These are phyloP conservation scores for Mycothermus thermophilus DNA, from an alignment of 495 filamentous ascomycete species.

Conservation along the genomic window DNA sequence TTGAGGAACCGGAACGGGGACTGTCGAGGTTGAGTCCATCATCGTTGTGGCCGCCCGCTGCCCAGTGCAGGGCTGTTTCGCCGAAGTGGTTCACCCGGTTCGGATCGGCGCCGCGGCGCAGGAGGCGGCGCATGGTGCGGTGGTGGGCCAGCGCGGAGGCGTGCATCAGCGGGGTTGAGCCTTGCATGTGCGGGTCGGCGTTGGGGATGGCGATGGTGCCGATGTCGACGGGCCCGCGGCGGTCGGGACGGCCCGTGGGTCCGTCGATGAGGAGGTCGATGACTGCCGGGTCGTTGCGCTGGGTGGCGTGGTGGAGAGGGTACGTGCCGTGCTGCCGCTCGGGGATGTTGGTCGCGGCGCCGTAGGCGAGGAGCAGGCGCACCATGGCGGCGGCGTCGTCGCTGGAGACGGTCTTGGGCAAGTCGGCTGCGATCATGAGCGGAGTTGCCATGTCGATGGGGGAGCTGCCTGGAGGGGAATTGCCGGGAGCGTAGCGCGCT, in stretches of 20 bases:
- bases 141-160: not conserved
- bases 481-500: too few species aligned
- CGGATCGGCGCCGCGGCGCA: not conserved
- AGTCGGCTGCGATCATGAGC: not conserved
- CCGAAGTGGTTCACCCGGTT: not conserved
- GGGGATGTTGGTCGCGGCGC: not conserved
- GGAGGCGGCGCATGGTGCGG: not conserved
- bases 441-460: too few species aligned
- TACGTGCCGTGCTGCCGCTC: not conserved
- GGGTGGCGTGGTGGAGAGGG: not conserved
- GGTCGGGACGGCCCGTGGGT: too few species aligned
- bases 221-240: too few species aligned
- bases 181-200: not conserved
- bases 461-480: too few species aligned
- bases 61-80: slow-evolving; percentile 5
- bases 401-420: not conserved
- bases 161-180: slow-evolving; percentile 1
- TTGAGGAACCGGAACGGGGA: too few species aligned
- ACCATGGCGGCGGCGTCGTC: not conserved
- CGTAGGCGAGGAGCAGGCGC: not conserved
- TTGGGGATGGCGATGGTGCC: not conserved
- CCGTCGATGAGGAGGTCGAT: not conserved
- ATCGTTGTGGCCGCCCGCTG: too few species aligned
- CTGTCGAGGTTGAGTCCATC: too few species aligned
- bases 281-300: not conserved